Base-by-base conservation (phyloP, 192 early-diverging fungal species). In the Coemansia sp. region DNA sequence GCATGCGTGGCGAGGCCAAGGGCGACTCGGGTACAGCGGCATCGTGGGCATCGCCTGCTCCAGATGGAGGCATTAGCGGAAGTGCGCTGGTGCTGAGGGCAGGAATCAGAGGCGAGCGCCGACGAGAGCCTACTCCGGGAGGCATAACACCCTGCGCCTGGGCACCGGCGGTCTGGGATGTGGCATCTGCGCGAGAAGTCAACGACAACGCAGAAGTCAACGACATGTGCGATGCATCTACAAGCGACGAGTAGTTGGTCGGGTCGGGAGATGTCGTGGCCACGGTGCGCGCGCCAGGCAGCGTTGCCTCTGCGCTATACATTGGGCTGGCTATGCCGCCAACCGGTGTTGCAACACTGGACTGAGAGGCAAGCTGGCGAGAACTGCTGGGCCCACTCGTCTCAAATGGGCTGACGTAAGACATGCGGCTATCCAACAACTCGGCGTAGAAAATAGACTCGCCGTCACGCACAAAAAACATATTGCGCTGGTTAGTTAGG, bases 391-490 rank as follows among this genome's bases (percentile, higher is more conserved):
- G 28, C 9, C 31, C 51, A 43, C 34, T 48, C 16, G 26, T 13
- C 7, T 62, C 64, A 66, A 81, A 81, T 20, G 73, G 79, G 35
- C 50, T 76, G 31, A 61, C 57, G 26, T 72, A 69, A 13, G 79
- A 66, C n/a, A 65, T 67, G 36, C 79, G 69, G 40, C 65, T 65
- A 2, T 69, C 59, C 13, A 65, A 66, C 23, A 81, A 61, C 40
- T 63, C 50, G 2, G 74, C 79, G 18, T 76, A 82, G 48, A 82
- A 82, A 1, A 82, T 73, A 21, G 74, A 69, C 24, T 51, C 40
- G 10, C 67, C 67, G 20, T 82, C 79, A 70, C 79, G 79, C 39
- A 82, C 79, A 66, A 73, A 76, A 42, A 82, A 82, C 79, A 82
- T 82, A 57, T 69, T 70, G 51, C 57, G 59, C 63, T 73, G 67